Base-by-base conservation (phyloP, 495 filamentous ascomycete species). In the Penicillium paxilli region DNA sequence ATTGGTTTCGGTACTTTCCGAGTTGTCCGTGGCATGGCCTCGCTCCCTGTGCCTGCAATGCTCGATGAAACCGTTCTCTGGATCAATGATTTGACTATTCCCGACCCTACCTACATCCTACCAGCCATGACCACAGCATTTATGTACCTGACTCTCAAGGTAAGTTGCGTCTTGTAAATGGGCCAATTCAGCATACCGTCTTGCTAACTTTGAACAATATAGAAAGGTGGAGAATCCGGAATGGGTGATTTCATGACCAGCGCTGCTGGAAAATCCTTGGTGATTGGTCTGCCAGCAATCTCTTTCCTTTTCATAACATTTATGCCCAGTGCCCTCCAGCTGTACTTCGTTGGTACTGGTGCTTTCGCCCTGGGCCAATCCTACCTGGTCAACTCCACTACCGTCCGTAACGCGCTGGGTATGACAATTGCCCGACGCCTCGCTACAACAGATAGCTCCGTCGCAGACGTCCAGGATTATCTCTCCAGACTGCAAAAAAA, bases 1-100 rank as follows among this genome's bases (percentile, higher is more conserved):
- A 61, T 96, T 23, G 89, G 86, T 32, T 90, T 83, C 62, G 90
- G 92, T 52, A 85, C 86, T 52, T 97, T 90, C 73, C 81, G 89
- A 49, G 72, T 92, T n/a, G 55, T 92, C 51, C 74, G 82, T 23
- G 85, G 74, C 45, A 96, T 96, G 91, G 65, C 85, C 3, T 55
- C 67, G 16, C 65, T 98, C 22, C 93, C 94, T 1, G 89, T 96
- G 5, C 92, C 92, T 0, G 88, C 82, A 1, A 56, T 98, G 50
- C 77, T 87, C 49, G 71, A 69, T 8, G 91, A 88, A 25, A 85
- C 89, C 3, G 52, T 84, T 6, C 68, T 80, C 11, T 98, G 95
- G 95, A 81, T 98, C 57, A 70, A 70, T 4, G 87, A 99, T 62
- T 71, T 99, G 50, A 88, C 92, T 1, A 65, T 88, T 10, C 49